These are phyloP conservation scores for Ascochyta rabiei DNA, from an alignment of 2,329 filamentous ascomycete genomes.

Conservation along the genomic window DNA sequence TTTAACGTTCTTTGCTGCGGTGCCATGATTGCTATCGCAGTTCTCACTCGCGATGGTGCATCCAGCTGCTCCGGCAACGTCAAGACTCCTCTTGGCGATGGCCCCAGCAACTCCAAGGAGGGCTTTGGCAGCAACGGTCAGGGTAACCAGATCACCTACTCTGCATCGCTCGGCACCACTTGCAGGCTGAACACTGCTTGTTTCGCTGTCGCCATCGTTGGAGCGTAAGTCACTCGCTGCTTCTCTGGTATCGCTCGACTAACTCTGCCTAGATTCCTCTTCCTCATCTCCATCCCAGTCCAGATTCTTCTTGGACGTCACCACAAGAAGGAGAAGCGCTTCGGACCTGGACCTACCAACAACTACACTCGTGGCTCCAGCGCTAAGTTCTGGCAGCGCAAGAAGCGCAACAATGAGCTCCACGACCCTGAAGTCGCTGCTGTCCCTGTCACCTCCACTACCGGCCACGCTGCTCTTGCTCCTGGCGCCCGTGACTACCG, in stretches of 20 bases:
- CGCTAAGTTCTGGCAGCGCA: slow-evolving; percentile 54
- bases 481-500: slow-evolving; percentile 46
- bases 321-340: slow-evolving; percentile 76
- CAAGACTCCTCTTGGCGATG: slow-evolving; percentile 74
- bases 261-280: slow-evolving; percentile 66
- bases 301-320: slow-evolving; percentile 72
- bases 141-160: slow-evolving; percentile 52
- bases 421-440: slow-evolving; percentile 51
- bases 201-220: slow-evolving; percentile 79
- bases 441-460: slow-evolving; percentile 9
- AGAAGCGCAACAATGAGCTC: slow-evolving; percentile 45
- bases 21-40: slow-evolving; percentile 81
- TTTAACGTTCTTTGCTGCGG: slow-evolving; percentile 79
- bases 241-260: slow-evolving; percentile 11
- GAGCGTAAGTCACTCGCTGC: slow-evolving; percentile 63
- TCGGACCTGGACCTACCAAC: slow-evolving; percentile 69
- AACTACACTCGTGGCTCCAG: slow-evolving; percentile 69
- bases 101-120: slow-evolving; percentile 58
- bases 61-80: slow-evolving; percentile 66
- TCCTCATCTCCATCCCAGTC: slow-evolving; percentile 72
- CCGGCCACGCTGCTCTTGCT: slow-evolving; percentile 28
- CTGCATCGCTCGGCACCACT: slow-evolving; percentile 60
- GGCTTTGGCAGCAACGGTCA: slow-evolving; percentile 54
- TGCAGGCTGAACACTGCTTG: slow-evolving; percentile 79
- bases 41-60: slow-evolving; percentile 73